Conservation (phyloP, 306 rosid species). For the Hylodesmum podocarpum region DNA sequence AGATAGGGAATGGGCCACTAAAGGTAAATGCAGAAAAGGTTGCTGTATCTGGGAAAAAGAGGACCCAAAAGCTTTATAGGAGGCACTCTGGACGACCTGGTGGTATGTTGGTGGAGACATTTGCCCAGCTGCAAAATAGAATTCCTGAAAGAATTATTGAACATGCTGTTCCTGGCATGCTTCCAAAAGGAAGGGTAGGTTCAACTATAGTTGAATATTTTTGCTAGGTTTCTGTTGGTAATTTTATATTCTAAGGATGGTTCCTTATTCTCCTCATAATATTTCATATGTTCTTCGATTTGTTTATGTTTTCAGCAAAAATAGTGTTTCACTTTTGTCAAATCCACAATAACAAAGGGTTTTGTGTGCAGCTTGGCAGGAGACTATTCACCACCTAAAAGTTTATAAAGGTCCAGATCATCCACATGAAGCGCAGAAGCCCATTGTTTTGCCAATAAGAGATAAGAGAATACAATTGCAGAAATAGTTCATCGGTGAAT, state of each 20-base stretch:
- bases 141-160: conserved; percentile 95
- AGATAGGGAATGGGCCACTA: neutral
- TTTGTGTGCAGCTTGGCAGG: conserved; percentile 87
- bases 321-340: neutral
- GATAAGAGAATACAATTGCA: conserved; percentile 75
- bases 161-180: conserved; percentile 99
- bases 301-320: neutral
- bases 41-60: conserved; percentile 91
- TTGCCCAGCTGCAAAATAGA: conserved; percentile 88
- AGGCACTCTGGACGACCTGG: conserved; percentile 99
- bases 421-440: conserved; percentile 91
- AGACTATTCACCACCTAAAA: conserved; percentile 87
- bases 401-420: conserved; percentile 89
- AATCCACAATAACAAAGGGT: conserved; percentile 24
- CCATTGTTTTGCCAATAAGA: conserved; percentile 73
- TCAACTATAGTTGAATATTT: neutral
- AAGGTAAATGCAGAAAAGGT: conserved; percentile 96
- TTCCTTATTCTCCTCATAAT: neutral
- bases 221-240: conserved; percentile 5
- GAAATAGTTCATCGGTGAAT: conserved; percentile 51
- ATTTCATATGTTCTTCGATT: neutral
- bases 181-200: conserved; percentile 99
- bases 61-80: conserved; percentile 90
- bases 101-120: conserved; percentile 94
- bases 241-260: conserved; percentile 16